These are phyloP conservation scores for Metarhizium guizhouense DNA, from an alignment of 2,329 filamentous ascomycete genomes.

Conservation along the genomic window DNA sequence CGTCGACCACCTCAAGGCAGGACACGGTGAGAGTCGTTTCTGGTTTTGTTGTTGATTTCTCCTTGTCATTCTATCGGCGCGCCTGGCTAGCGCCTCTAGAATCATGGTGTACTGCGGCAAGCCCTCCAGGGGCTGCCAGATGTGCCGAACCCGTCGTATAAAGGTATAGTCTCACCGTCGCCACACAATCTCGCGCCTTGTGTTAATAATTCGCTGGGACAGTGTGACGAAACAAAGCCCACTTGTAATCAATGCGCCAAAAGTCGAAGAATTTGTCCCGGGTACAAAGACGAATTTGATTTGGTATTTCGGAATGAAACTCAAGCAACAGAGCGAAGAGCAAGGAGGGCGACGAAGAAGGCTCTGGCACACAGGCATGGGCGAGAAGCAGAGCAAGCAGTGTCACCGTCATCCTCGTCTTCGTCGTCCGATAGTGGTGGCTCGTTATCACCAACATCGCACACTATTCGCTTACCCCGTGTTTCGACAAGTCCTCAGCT, in stretches of 20 bases:
- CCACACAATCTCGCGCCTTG: neutral
- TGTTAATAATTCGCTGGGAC: conserved; percentile 1
- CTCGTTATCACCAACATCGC: conserved; percentile 9
- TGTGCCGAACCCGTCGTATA: conserved; percentile 64
- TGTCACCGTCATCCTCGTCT: conserved; percentile 9
- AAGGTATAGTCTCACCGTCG: conserved; percentile 41
- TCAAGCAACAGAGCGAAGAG: conserved; percentile 55
- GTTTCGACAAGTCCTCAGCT: conserved; percentile 28
- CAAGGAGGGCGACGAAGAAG: conserved; percentile 46
- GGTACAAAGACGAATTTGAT: conserved; percentile 64
- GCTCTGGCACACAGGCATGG: conserved; percentile 26
- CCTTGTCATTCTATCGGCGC: neutral
- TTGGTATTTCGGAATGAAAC: conserved; percentile 66
- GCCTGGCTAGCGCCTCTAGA: conserved; percentile 3
- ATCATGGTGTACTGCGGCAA: conserved; percentile 58
- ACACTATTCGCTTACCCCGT: conserved; percentile 11
- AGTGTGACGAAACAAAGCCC: conserved; percentile 62
- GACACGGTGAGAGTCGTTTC: neutral
- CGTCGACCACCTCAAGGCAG: neutral
- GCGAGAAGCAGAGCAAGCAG: conserved; percentile 14
- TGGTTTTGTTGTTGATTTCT: neutral
- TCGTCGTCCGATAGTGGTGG: conserved; percentile 7
- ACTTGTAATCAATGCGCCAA: conserved; percentile 58
- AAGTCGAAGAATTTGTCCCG: conserved; percentile 54
- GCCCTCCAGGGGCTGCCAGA: conserved; percentile 61